A percentile compares a stretch with the other conserved stretches of the same genome.
These are phyloP conservation scores for Carex parvula DNA, from an alignment of 176 grass and related monocot species.

Conservation along the genomic window DNA sequence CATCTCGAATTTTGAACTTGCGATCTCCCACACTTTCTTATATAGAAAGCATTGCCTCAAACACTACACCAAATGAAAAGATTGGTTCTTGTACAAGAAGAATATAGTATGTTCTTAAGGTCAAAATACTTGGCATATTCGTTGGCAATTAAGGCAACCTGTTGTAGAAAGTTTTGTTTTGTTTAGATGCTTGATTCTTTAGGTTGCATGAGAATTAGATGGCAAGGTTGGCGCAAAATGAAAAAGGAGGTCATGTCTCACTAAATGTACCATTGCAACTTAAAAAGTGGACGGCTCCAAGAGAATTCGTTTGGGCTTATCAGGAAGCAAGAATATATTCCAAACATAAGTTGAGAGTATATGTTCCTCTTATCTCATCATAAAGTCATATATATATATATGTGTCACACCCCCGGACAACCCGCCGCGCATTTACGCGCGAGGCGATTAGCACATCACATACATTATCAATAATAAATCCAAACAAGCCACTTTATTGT, in stretches of 20 bases:
- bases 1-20: too few species aligned
- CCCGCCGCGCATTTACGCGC: too few species aligned
- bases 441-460: too few species aligned
- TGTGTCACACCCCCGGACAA: too few species aligned
- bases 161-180: neutral
- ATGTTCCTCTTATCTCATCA: constrained; percentile 12
- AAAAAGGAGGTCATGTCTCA: neutral
- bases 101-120: neutral
- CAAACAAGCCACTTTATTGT: too few species aligned
- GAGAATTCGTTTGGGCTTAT: neutral
- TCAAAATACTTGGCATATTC: neutral
- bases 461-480: too few species aligned
- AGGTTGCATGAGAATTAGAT: neutral
- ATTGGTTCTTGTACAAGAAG: neutral
- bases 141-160: neutral
- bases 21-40: too few species aligned
- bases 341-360: constrained; percentile 2
- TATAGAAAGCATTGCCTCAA: too few species aligned
- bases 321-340: constrained; percentile 18
- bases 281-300: neutral
- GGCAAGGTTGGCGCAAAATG: constrained; percentile 11
- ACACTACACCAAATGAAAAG: too few species aligned
- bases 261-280: neutral
- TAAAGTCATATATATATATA: constrained; percentile 3
- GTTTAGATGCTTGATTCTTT: constrained; percentile 6